These are phyloP conservation scores for Hypoxylon rubiginosum DNA, from an alignment of 2,329 filamentous ascomycete species.

Conservation along the genomic window DNA sequence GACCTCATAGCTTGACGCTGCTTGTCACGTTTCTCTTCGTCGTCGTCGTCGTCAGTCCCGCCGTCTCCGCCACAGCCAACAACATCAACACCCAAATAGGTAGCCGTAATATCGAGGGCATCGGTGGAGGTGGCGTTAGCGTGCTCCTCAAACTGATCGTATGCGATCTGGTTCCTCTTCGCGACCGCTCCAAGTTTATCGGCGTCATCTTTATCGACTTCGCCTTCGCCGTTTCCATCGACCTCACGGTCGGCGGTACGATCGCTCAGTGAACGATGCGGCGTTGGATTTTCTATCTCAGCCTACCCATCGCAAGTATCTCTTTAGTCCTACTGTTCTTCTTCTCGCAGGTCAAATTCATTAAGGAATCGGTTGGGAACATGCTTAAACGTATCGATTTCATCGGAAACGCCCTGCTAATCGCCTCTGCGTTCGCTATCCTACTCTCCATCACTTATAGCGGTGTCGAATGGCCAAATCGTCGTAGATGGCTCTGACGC, in stretches of 20 bases:
- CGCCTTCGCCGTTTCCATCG: conserved; percentile 50
- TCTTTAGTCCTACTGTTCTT: conserved; percentile 46
- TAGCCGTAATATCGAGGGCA: conserved; percentile 58
- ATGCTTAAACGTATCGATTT: conserved; percentile 50
- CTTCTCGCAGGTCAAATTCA: conserved; percentile 39
- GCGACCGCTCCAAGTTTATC: conserved; percentile 58
- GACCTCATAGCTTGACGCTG: conserved; percentile 56
- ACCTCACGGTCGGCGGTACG: conserved; percentile 56
- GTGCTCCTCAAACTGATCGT: conserved; percentile 60
- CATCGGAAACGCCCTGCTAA: conserved; percentile 53
- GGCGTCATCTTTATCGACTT: conserved; percentile 55
- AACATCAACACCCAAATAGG: conserved; percentile 53
- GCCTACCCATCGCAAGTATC: conserved; percentile 56
- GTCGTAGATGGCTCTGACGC: background rate
- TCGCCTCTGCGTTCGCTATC: conserved; percentile 49
- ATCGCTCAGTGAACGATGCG: conserved; percentile 56
- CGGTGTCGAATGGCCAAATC: background rate
- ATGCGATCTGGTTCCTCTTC: conserved; percentile 61
- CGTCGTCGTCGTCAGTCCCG: conserved; percentile 61
- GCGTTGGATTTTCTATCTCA: conserved; percentile 64
- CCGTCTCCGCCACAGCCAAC: conserved; percentile 57
- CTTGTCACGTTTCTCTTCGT: conserved; percentile 56
- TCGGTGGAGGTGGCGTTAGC: conserved; percentile 59
- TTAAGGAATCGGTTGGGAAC: background rate
- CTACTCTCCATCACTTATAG: conserved; percentile 53